A percentile compares a stretch with the other conserved stretches of the same genome.
Conservation (phyloP, 345 rosid species). For the Eucalyptus decipiens region DNA sequence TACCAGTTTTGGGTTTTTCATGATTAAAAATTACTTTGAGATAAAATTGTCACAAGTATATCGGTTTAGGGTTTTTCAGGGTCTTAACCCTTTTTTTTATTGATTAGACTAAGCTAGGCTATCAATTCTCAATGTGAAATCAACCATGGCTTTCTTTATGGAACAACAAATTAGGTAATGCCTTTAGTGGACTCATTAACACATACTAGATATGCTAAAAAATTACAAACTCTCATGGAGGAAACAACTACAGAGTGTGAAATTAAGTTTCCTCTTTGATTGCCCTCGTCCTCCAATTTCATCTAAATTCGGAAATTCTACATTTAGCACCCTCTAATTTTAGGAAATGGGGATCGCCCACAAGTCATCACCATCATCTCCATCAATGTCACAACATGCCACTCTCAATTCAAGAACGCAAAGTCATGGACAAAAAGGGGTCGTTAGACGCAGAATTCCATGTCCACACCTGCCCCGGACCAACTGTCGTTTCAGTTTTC, state of each 20-base stretch:
- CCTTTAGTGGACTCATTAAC: neutral
- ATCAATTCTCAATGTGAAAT: neutral
- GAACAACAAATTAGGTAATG: neutral
- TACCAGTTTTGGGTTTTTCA: too few relatives aligned
- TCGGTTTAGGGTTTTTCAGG: accelerated
- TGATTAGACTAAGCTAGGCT: accelerated
- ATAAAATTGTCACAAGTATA: too few relatives aligned
- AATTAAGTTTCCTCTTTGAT: neutral
- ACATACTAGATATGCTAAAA: neutral
- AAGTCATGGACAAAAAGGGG: neutral
- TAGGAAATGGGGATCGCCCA: neutral
- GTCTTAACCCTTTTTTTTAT: accelerated
- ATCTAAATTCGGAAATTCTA: neutral
- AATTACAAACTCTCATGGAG: accelerated
- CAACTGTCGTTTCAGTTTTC: neutral
- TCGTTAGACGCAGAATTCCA: neutral
- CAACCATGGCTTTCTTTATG: neutral
- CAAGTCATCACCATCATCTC: neutral
- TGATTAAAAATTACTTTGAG: too few relatives aligned
- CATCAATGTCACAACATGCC: neutral
- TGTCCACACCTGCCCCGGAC: neutral
- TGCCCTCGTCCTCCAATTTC: neutral
- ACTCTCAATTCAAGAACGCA: neutral
- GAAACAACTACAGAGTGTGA: accelerated
- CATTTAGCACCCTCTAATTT: neutral